Evolutionary conservation across 2,329 filamentous ascomycete genomes (phyloP), one percentile per base, ranked within the genome.

Genomic region (Incumbomyces delicatus): DNA sequence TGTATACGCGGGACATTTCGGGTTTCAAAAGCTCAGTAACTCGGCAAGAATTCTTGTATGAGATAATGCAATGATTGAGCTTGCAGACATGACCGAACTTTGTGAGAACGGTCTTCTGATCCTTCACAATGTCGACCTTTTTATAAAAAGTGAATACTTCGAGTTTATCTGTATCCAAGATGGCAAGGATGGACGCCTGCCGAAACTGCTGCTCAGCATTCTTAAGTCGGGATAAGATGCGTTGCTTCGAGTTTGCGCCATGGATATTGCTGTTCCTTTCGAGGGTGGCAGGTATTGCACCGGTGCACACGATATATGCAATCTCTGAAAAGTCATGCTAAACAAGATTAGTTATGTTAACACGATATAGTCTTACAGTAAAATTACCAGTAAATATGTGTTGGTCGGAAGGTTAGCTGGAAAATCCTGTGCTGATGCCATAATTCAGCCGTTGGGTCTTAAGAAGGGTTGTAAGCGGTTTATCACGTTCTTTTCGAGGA

Each of bases 141-240:
- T 56, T 57, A 45, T 57, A 57, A 40, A 57, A 57, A 16, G 55
- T 57, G 35, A 53, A 56, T 13, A 57, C 48, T 41, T 57, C 53
- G 20, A 47, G 48, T 35, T 46, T 44, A 16, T 53, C 52, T 13
- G 44, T 38, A 47, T 57, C 55, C 17, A 55, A 47, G 6, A 48
- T 46, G 27, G 51, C 53, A 31, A 57, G 50, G 38, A 57, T 57
- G 6, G 50, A 52, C 12, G 53, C 54, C 31, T 57, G 50, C 20
- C 54, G 49, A 34, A 57, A 56, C 32, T 57, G 53, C 18, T 52
- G 46, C 35, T 57, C 53, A 11, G 55, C 53, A 20, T 44, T 51
- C 14, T 46, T 48, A n/a, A 57, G 51, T 34, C 55, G 48, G 17
- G 49, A 47, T 20, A 56, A 43, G 16, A 40, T 55, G 20, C 46